A percentile compares a stretch with the other conserved stretches of the same genome.
Conservation (phyloP, 2,329 filamentous ascomycete genomes). For the Elsinoe ampelina region DNA sequence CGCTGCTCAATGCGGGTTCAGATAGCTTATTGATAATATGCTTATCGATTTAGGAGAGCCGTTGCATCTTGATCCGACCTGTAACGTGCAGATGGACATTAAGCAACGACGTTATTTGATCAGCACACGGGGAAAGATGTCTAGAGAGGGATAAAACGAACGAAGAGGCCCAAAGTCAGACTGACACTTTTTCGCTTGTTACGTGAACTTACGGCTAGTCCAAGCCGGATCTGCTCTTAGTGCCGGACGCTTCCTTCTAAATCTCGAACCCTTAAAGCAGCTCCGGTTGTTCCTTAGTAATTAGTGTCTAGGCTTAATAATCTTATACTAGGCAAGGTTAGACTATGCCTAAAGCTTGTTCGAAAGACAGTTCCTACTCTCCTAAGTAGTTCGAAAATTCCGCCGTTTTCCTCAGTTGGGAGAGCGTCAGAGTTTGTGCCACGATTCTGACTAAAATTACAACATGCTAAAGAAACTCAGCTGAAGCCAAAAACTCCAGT, state of each 20-base stretch:
- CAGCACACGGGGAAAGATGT: neutral
- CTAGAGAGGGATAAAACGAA: neutral
- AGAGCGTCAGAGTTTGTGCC: no score
- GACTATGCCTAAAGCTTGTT: no score
- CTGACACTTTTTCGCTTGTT: neutral
- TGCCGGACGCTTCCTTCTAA: neutral
- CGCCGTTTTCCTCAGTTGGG: no score
- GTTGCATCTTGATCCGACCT: neutral
- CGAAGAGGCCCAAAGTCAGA: neutral
- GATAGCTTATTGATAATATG: conserved; percentile 10
- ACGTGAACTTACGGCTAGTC: neutral
- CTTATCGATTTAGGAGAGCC: conserved; percentile 1
- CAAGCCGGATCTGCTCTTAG: neutral
- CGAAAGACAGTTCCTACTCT: no score
- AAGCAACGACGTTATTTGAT: neutral
- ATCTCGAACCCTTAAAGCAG: no score
- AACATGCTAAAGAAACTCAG: no score
- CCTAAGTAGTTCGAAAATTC: no score
- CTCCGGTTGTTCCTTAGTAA: no score
- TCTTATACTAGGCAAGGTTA: no score
- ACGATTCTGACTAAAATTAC: no score
- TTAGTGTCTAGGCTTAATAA: no score
- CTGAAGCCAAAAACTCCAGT: no score
- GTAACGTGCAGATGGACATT: neutral
- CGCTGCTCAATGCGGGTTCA: neutral